phyloP scores from a whole-genome alignment of 2,329 filamentous ascomycete species.

The Pseudopithomyces maydicus region DNA sequence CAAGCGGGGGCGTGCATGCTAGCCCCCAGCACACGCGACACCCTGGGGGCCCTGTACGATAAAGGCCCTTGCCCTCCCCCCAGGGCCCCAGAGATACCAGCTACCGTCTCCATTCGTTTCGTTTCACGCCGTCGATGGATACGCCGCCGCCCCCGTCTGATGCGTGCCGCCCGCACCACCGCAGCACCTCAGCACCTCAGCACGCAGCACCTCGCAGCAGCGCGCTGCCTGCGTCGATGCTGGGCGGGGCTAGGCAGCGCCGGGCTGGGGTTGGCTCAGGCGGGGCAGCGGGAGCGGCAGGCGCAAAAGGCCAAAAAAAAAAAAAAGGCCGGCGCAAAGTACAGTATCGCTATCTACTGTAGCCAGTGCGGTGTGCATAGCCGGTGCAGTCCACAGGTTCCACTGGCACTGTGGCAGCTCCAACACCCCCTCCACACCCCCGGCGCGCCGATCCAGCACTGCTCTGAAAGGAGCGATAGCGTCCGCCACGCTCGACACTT shows the following conservation, averaged over 20 bases:
- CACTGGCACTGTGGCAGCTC: too few relatives aligned
- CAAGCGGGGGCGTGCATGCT: constrained; percentile 15
- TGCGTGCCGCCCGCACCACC: constrained; percentile 10
- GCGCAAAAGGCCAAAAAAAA: too few relatives aligned
- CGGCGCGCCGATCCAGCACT: constrained; percentile 3
- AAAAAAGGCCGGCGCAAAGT: too few relatives aligned
- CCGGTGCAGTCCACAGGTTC: too few relatives aligned
- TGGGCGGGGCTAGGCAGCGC: too few relatives aligned
- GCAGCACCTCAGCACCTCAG: constrained; percentile 7
- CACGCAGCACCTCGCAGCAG: too few relatives aligned
- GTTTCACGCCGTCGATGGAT: not conserved
- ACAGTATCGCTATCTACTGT: too few relatives aligned
- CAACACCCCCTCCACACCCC: not conserved
- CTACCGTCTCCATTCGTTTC: not conserved
- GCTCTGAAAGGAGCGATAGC: constrained; percentile 6
- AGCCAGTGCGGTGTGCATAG: too few relatives aligned
- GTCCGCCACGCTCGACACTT: constrained; percentile 24
- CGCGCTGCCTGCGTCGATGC: too few relatives aligned
- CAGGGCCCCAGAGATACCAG: constrained; percentile 8
- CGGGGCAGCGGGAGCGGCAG: too few relatives aligned
- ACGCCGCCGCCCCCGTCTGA: constrained; percentile 12
- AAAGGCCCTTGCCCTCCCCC: constrained; percentile 10
- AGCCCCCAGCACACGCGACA: constrained; percentile 34
- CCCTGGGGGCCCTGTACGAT: constrained; percentile 18
- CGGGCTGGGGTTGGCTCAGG: too few relatives aligned